Evolutionary conservation across 1,284 basidiomycete genomes (phyloP).

Genomic region (Bjerkandera adusta): DNA sequence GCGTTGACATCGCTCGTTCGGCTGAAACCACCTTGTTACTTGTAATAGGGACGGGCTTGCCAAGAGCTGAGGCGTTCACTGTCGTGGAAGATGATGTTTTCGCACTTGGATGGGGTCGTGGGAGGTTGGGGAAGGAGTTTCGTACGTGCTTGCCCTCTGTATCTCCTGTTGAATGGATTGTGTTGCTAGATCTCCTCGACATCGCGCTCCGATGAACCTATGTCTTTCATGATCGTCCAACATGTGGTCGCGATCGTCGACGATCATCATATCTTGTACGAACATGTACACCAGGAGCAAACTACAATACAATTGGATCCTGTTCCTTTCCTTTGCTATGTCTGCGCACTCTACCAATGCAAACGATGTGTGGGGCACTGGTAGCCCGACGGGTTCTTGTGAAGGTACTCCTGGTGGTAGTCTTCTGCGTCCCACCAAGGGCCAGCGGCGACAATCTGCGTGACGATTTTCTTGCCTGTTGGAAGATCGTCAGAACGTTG

Average conservation of each 20-base stretch:
- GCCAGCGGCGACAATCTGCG: constrained; percentile 11
- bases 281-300: too few species aligned
- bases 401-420: constrained; percentile 55
- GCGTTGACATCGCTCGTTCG: constrained; percentile 52
- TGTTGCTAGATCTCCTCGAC: too few species aligned
- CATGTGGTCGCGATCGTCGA: too few species aligned
- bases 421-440: constrained; percentile 18
- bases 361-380: constrained; percentile 41
- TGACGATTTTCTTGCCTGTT: constrained; percentile 28
- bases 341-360: constrained; percentile 16
- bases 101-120: too few species aligned
- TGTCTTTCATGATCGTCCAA: too few species aligned
- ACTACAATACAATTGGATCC: too few species aligned
- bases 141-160: too few species aligned
- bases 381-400: constrained; percentile 57
- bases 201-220: too few species aligned
- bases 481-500: neutral
- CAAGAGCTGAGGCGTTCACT: constrained; percentile 40
- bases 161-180: too few species aligned
- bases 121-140: too few species aligned
- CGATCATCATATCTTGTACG: too few species aligned
- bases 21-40: constrained; percentile 46
- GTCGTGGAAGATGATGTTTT: constrained; percentile 18
- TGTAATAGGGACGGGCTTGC: constrained; percentile 44
- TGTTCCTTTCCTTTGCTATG: too few species aligned